phyloP scores from a whole-genome alignment of 2,329 filamentous ascomycete genomes.

The Cadophora sp. region DNA sequence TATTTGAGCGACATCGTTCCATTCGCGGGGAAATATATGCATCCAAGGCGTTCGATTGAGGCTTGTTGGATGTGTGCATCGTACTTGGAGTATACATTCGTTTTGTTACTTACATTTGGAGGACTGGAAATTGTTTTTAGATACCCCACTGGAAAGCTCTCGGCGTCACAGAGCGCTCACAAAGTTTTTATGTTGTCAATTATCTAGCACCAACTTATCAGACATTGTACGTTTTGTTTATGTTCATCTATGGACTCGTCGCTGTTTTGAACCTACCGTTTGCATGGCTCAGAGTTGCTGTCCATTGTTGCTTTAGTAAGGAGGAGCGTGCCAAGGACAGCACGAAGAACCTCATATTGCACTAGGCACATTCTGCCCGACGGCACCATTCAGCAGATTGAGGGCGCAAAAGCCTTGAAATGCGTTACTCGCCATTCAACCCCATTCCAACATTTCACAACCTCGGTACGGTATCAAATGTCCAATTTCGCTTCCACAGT shows the following conservation, averaged over 20 bases:
- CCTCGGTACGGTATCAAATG: no score
- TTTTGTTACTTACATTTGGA: constrained; percentile 22
- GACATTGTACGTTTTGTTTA: neutral
- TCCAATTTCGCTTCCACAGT: neutral
- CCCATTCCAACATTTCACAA: no score
- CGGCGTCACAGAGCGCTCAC: constrained; percentile 14
- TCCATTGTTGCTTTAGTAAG: neutral
- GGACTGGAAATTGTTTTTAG: constrained; percentile 33
- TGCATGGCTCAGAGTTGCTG: neutral
- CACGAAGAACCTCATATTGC: no score
- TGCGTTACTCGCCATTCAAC: neutral
- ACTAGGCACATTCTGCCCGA: no score
- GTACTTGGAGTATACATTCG: constrained; percentile 24
- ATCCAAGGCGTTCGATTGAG: constrained; percentile 27
- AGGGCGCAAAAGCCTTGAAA: neutral
- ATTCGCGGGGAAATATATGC: constrained; percentile 16
- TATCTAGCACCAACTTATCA: neutral
- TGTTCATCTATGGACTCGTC: neutral
- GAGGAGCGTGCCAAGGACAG: neutral
- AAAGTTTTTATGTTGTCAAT: constrained; percentile 9
- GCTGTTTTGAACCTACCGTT: neutral
- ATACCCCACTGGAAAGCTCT: constrained; percentile 25
- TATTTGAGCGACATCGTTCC: neutral
- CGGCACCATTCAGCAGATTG: neutral
- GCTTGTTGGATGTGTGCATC: constrained; percentile 10